Evolutionary conservation across 106 monocot genomes (phyloP).

Genomic region (Xerophyta viscosa): DNA sequence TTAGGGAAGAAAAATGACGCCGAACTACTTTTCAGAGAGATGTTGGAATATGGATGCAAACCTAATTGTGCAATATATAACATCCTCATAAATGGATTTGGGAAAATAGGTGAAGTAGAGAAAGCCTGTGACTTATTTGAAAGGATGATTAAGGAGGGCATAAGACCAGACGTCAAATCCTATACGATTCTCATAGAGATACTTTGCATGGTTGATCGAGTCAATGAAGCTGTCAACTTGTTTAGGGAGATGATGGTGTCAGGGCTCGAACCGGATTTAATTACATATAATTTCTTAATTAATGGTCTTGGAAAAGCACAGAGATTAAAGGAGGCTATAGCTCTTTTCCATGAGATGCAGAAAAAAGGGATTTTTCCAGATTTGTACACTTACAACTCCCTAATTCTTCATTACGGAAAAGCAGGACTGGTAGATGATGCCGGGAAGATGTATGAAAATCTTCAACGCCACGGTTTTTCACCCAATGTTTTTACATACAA

Average conservation of each 20-base stretch:
- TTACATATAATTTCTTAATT: constrained; percentile 73
- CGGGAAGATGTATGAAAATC: constrained; percentile 73
- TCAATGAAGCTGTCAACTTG: constrained; percentile 53
- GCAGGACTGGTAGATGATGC: constrained; percentile 69
- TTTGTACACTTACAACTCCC: constrained; percentile 83
- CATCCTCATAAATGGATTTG: constrained; percentile 82
- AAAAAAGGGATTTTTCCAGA: constrained; percentile 65
- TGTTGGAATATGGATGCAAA: constrained; percentile 66
- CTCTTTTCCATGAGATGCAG: constrained; percentile 73
- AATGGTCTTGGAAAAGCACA: constrained; percentile 59
- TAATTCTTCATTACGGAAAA: constrained; percentile 74
- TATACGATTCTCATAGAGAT: constrained; percentile 67
- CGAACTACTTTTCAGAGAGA: constrained; percentile 62
- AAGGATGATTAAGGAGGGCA: constrained; percentile 57
- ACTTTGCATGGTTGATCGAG: constrained; percentile 33
- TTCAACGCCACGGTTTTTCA: constrained; percentile 50
- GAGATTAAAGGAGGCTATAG: constrained; percentile 55
- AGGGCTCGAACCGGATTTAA: constrained; percentile 73
- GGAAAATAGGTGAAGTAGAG: constrained; percentile 49
- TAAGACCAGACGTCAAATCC: constrained; percentile 73
- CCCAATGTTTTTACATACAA: constrained; percentile 97
- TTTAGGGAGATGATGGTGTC: constrained; percentile 47
- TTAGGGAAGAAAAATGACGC: constrained; percentile 50
- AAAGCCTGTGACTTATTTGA: constrained; percentile 53
- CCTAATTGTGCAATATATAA: constrained; percentile 88